Percentiles rank a stretch among this genome's conserved stretches.
Evolutionary conservation across 2,329 filamentous ascomycete species (phyloP).

Genomic region (Penicillium expansum): DNA sequence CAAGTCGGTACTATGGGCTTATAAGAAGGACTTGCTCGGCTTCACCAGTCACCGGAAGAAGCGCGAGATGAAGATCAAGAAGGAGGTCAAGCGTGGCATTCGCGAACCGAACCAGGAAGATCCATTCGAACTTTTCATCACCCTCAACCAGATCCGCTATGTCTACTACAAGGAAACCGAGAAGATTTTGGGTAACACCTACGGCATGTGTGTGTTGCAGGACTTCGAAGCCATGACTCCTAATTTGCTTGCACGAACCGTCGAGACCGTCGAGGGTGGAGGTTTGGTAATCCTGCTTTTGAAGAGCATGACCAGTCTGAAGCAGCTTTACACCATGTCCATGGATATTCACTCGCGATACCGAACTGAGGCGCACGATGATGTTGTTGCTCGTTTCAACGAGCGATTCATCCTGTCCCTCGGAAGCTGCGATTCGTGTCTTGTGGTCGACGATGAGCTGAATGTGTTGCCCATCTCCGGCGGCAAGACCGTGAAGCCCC

Average conservation of each 20-base stretch:
- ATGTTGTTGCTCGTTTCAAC: conserved; percentile 95
- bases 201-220: conserved; percentile 96
- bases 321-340: conserved; percentile 91
- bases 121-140: conserved; percentile 95
- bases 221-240: conserved; percentile 97
- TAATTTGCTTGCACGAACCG: conserved; percentile 89
- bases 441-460: conserved; percentile 95
- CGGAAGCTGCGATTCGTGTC: conserved; percentile 88
- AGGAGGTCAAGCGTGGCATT: conserved; percentile 92
- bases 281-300: conserved; percentile 85
- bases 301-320: conserved; percentile 95
- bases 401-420: conserved; percentile 94
- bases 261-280: conserved; percentile 96
- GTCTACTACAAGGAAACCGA: conserved; percentile 99
- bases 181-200: conserved; percentile 96
- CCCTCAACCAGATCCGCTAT: conserved; percentile 95
- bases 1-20: conserved; percentile 96
- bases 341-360: conserved; percentile 99
- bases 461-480: conserved; percentile 97
- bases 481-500: conserved; percentile 79
- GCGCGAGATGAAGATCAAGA: conserved; percentile 97
- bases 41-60: conserved; percentile 98
- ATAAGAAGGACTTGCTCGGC: conserved; percentile 94
- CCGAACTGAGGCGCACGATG: conserved; percentile 90
- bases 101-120: conserved; percentile 90